Evolutionary conservation across 1,284 basidiomycete genomes (phyloP).

Genomic region (Ganoderma leucocontextum): DNA sequence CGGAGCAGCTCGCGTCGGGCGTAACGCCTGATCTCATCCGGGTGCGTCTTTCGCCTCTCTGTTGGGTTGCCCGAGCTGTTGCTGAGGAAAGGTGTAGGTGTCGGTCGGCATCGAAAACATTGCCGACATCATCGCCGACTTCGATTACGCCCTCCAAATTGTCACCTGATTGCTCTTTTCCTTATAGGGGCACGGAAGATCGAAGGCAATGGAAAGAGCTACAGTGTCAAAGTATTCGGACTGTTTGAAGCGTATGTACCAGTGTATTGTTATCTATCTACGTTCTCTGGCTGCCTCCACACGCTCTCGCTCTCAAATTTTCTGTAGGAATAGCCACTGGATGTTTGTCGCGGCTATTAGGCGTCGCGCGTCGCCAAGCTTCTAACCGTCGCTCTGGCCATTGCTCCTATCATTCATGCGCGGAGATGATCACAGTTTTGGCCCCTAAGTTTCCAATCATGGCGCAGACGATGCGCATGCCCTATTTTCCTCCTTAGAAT

Average conservation of each 20-base stretch:
- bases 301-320: neutral
- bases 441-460: neutral
- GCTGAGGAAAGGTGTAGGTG: constrained; percentile 47
- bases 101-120: constrained; percentile 87
- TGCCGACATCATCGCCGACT: constrained; percentile 87
- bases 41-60: constrained; percentile 50
- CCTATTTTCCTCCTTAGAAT: neutral
- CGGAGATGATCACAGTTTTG: neutral
- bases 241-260: neutral
- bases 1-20: constrained; percentile 76
- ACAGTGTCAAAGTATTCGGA: neutral
- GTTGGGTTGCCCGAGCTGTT: neutral
- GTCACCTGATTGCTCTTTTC: constrained; percentile 29
- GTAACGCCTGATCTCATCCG: constrained; percentile 86
- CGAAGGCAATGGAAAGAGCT: neutral
- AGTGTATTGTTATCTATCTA: neutral
- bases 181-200: neutral
- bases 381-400: neutral
- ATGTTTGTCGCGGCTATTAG: neutral
- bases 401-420: no score
- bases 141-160: constrained; percentile 65
- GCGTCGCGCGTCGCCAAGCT: neutral
- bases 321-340: neutral
- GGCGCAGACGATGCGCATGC: neutral
- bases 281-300: neutral